Evolutionary conservation across 768 basidiomycete genomes (phyloP), one percentile per base, ranked within the genome.

Genomic region (Lactarius vividus): DNA sequence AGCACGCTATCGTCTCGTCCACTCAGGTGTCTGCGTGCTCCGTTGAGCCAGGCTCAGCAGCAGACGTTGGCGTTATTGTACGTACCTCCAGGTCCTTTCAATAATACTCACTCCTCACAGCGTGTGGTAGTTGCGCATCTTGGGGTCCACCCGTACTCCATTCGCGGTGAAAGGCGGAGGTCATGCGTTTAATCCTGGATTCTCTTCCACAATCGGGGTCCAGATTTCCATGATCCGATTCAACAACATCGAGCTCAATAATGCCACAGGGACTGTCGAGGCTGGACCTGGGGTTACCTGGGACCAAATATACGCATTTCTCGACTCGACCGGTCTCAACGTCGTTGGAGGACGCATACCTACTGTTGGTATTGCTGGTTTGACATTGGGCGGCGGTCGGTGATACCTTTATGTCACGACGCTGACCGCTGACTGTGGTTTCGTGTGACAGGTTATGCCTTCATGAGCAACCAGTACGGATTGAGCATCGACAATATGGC

Each of bases 401-500:
- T 40, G 40, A 18, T 18, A 11, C 52, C 52, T 23, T 5, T 23
- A 6, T 18, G 16, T 18, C 6, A 18, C 16, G 6, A 40, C 16
- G 16, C 16, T 18, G 5, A 40, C 40, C 16, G 18, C 40, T 40
- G 40, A 40, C 40, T n/a, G 13, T 13, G 40, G 18, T 40, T 40
- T 7, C 16, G 15, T 40, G 16, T 40, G 16, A 6, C 40, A 40
- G 40, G 40, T 18, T 40, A 18, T 40, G 16, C 40, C 8, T 40
- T 40, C 40, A 18, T 5, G 40, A 40, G 16, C 40, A 40, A 18
- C 16, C 40, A 40, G 16, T 40, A 40, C 40, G 40, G 40, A 40
- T 40, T 40, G 4, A 40, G 3, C 16, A 6, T 40, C 40, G 78
- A 79, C 68, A 78, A 76, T 59, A 57, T 79, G 31, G 64, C 59